phyloP scores from a whole-genome alignment of 768 basidiomycete species.

The Trametes elegans region DNA sequence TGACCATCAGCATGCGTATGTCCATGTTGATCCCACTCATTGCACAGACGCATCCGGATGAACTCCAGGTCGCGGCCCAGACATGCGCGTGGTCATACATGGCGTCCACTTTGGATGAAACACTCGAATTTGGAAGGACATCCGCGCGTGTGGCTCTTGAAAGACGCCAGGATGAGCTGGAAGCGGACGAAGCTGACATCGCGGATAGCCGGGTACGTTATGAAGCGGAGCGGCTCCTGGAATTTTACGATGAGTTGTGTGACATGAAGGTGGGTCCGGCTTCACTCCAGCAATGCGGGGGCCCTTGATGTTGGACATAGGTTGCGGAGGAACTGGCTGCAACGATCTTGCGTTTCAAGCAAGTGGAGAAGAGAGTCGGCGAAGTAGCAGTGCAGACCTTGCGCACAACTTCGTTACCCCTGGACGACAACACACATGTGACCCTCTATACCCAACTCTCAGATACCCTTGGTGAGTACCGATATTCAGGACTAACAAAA shows the following conservation, averaged over 20 bases:
- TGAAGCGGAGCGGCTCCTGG: constrained; percentile 41
- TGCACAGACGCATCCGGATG: constrained; percentile 17
- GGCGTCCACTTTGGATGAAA: constrained; percentile 53
- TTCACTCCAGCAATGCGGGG: too few species aligned
- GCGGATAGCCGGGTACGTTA: constrained; percentile 41
- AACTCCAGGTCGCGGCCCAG: constrained; percentile 50
- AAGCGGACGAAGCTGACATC: constrained; percentile 40
- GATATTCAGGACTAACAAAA: not conserved
- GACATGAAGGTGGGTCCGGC: constrained; percentile 36
- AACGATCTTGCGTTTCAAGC: not conserved
- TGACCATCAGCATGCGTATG: too few species aligned
- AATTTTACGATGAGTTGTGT: constrained; percentile 47
- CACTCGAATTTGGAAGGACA: constrained; percentile 40
- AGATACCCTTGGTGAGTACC: constrained; percentile 15
- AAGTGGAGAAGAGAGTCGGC: not conserved
- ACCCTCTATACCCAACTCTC: constrained; percentile 5
- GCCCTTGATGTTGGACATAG: too few species aligned
- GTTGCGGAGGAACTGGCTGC: not conserved
- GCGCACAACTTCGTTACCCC: not conserved
- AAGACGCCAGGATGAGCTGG: constrained; percentile 33
- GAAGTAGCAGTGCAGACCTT: constrained; percentile 2
- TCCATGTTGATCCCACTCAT: too few species aligned
- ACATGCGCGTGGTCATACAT: constrained; percentile 61
- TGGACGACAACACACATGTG: constrained; percentile 11
- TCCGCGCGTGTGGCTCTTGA: constrained; percentile 40